phyloP scores from a whole-genome alignment of 495 filamentous ascomycete genomes.

The Neurospora discreta region DNA sequence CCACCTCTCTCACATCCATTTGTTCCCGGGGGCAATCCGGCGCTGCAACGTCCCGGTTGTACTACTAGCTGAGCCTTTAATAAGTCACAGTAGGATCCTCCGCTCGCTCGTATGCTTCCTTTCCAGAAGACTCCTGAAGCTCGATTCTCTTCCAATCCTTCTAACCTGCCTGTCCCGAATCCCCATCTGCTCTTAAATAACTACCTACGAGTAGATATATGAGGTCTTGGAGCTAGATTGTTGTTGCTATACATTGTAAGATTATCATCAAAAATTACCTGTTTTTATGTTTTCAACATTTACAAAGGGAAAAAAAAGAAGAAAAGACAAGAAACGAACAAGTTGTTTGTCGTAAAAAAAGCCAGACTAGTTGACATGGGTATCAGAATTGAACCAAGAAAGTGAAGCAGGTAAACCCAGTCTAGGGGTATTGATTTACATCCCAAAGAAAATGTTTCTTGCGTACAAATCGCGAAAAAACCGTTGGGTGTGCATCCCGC shows the following conservation, averaged over 20 bases:
- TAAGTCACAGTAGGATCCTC: background rate
- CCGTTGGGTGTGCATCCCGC: background rate
- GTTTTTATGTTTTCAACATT: background rate
- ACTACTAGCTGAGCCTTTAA: background rate
- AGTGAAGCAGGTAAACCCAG: background rate
- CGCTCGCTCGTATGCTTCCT: background rate
- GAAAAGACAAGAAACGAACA: too few relatives aligned
- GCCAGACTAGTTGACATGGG: background rate
- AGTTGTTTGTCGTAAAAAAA: constrained; percentile 14
- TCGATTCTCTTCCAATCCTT: background rate
- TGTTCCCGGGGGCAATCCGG: background rate
- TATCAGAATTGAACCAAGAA: background rate
- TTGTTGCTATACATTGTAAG: background rate
- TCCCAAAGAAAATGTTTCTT: background rate
- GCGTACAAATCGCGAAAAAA: background rate
- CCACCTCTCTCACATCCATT: background rate
- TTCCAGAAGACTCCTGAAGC: background rate
- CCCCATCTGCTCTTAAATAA: background rate
- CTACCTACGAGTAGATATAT: background rate
- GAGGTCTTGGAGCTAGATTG: background rate
- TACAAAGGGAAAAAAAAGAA: background rate
- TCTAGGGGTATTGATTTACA: background rate
- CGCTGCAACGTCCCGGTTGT: background rate
- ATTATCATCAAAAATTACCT: background rate
- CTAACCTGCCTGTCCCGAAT: background rate